phyloP scores from a whole-genome alignment of 306 rosid species.

The Quillaja saponaria region DNA sequence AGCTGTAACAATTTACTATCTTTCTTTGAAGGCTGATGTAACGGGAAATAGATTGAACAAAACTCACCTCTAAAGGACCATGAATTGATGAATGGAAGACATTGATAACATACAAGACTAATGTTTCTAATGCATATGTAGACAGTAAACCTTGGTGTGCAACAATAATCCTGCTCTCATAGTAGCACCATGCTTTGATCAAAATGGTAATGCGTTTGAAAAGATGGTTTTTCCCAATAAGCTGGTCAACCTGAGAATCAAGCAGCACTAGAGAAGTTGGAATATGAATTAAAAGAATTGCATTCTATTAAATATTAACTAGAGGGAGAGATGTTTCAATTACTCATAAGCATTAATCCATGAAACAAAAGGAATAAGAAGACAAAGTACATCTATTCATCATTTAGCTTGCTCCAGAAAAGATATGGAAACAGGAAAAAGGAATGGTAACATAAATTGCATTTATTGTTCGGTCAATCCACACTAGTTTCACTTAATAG shows the following conservation, averaged over 20 bases:
- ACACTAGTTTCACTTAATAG: constrained; percentile 1
- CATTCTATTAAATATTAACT: too few relatives aligned
- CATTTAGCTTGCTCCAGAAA: too few relatives aligned
- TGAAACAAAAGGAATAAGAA: background rate
- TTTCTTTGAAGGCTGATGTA: constrained; percentile 24
- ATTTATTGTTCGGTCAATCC: constrained; percentile 16
- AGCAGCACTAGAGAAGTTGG: constrained; percentile 21
- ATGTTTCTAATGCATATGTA: constrained; percentile 64
- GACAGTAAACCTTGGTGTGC: constrained; percentile 64
- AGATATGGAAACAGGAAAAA: too few relatives aligned
- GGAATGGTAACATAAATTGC: background rate
- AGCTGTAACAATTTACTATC: constrained; percentile 24
- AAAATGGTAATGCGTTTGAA: constrained; percentile 64
- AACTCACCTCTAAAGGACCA: constrained; percentile 71
- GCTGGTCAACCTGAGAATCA: constrained; percentile 50
- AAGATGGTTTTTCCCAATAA: constrained; percentile 61
- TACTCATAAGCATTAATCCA: background rate
- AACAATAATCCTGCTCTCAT: constrained; percentile 76
- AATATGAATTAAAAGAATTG: background rate
- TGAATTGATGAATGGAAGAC: constrained; percentile 52
- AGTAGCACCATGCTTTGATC: constrained; percentile 77
- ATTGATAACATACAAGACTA: constrained; percentile 62
- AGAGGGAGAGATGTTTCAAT: background rate
- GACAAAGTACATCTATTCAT: background rate
- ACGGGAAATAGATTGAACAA: background rate